Percentiles rank a stretch among this genome's conserved stretches.
Evolutionary conservation across 2,329 filamentous ascomycete species (phyloP).

Genomic region (Sordariomycetes sp.): DNA sequence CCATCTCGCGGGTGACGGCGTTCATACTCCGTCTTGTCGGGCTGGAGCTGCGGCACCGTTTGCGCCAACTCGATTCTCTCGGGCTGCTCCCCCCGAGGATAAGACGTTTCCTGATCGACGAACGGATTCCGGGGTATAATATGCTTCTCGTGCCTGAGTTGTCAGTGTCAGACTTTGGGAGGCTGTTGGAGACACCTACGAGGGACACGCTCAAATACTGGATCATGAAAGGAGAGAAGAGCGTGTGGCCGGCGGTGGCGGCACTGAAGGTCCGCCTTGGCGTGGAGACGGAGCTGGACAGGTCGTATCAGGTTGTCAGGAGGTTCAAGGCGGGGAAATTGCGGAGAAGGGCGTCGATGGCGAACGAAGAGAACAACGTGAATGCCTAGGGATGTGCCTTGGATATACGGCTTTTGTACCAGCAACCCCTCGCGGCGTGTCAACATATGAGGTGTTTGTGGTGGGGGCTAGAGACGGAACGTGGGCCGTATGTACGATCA

Average conservation of each 20-base stretch:
- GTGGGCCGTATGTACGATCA: too few species aligned
- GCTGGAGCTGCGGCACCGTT: conserved; percentile 68
- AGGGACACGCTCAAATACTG: conserved; percentile 68
- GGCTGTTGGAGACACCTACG: conserved; percentile 75
- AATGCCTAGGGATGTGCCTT: neutral
- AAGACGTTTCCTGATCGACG: conserved; percentile 70
- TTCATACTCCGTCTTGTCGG: conserved; percentile 59
- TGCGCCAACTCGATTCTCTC: conserved; percentile 71
- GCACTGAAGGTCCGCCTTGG: conserved; percentile 74
- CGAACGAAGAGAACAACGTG: neutral
- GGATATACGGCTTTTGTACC: too few species aligned
- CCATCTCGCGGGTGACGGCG: conserved; percentile 44
- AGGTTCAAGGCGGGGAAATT: conserved; percentile 38
- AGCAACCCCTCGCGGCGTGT: too few species aligned
- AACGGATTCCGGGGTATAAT: conserved; percentile 66
- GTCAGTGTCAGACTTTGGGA: conserved; percentile 59
- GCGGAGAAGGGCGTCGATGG: conserved; percentile 26
- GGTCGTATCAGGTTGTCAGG: conserved; percentile 71
- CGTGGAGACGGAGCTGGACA: conserved; percentile 79
- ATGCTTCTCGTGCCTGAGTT: conserved; percentile 78
- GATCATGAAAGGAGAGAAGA: conserved; percentile 74
- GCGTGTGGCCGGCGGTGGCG: conserved; percentile 82
- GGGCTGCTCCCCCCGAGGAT: conserved; percentile 60
- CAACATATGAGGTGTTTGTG: too few species aligned
- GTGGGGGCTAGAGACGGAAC: too few species aligned